Evolutionary conservation across 2,329 filamentous ascomycete genomes (phyloP).

Genomic region (Paraphoma chrysanthemicola): DNA sequence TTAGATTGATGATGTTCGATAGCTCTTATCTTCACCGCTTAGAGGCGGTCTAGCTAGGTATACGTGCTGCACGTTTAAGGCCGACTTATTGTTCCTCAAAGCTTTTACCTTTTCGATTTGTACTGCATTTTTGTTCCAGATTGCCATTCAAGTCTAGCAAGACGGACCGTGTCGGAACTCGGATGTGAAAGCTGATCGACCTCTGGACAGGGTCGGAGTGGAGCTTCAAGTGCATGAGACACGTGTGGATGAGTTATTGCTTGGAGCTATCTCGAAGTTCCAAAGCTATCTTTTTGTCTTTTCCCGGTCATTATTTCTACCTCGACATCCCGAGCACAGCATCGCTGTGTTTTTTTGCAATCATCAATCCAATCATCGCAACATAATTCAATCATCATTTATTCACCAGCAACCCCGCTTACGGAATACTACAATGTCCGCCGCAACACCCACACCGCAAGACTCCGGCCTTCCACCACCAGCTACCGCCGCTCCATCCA

Average conservation of each 20-base stretch:
- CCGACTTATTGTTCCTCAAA: no score
- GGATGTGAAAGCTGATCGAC: no score
- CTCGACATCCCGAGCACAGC: neutral
- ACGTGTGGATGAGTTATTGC: neutral
- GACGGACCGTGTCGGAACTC: no score
- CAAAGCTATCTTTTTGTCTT: neutral
- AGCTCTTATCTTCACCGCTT: constrained; percentile 34
- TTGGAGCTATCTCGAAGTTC: neutral
- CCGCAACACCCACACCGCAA: constrained; percentile 33
- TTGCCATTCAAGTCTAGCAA: no score
- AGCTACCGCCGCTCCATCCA: neutral
- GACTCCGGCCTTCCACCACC: constrained; percentile 31
- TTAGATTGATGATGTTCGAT: constrained; percentile 9
- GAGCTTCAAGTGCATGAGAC: neutral
- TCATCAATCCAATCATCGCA: neutral
- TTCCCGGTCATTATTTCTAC: no score
- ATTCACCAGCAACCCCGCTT: neutral
- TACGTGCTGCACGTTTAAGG: no score
- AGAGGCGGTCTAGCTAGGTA: neutral
- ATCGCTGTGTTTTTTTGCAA: neutral
- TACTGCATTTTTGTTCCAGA: no score
- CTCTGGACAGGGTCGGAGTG: no score
- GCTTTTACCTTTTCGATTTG: no score
- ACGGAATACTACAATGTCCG: constrained; percentile 19
- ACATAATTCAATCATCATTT: neutral